These are phyloP conservation scores for Mycena sp. DNA, from an alignment of 1,284 basidiomycete genomes.

Conservation along the genomic window DNA sequence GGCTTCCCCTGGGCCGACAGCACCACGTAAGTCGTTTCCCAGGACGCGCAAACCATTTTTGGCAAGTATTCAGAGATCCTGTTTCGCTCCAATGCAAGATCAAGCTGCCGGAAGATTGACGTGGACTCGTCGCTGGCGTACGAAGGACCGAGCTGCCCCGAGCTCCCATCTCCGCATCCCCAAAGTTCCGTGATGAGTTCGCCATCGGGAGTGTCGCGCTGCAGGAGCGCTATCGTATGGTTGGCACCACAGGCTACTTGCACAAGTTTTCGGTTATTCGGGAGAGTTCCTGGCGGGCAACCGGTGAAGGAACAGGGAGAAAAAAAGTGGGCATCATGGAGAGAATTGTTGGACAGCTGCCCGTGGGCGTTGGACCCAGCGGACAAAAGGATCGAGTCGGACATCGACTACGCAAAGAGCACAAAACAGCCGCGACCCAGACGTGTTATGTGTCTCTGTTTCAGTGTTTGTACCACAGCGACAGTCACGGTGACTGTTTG, in stretches of 20 bases:
- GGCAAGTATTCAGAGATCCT: slow-evolving; percentile 48
- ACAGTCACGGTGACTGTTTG: no score
- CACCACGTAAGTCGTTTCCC: slow-evolving; percentile 86
- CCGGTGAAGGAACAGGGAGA: slow-evolving; percentile 53
- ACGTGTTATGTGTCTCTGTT: no score
- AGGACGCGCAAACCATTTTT: slow-evolving; percentile 68
- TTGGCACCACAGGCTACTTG: slow-evolving; percentile 69
- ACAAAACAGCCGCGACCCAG: no score
- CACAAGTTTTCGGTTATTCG: slow-evolving; percentile 44
- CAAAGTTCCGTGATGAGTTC: slow-evolving; percentile 55
- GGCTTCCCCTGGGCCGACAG: slow-evolving; percentile 48
- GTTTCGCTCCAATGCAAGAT: slow-evolving; percentile 46
- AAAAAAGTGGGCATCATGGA: slow-evolving; percentile 69
- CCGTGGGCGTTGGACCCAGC: slow-evolving; percentile 84
- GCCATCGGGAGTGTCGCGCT: slow-evolving; percentile 32
- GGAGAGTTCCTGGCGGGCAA: slow-evolving; percentile 39
- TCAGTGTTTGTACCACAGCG: no score
- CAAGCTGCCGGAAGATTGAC: slow-evolving; percentile 58
- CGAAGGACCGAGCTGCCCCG: slow-evolving; percentile 69
- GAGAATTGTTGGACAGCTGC: slow-evolving; percentile 70
- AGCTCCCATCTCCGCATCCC: slow-evolving; percentile 72
- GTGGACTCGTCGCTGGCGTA: slow-evolving; percentile 34
- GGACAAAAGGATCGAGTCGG: slow-evolving; percentile 56
- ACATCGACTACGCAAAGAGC: no score
- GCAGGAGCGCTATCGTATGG: slow-evolving; percentile 67